Evolutionary conservation across 1,139 yeast species (phyloP), one percentile per base, ranked within the genome.

Genomic region (Candida pseudoviswanathii): DNA sequence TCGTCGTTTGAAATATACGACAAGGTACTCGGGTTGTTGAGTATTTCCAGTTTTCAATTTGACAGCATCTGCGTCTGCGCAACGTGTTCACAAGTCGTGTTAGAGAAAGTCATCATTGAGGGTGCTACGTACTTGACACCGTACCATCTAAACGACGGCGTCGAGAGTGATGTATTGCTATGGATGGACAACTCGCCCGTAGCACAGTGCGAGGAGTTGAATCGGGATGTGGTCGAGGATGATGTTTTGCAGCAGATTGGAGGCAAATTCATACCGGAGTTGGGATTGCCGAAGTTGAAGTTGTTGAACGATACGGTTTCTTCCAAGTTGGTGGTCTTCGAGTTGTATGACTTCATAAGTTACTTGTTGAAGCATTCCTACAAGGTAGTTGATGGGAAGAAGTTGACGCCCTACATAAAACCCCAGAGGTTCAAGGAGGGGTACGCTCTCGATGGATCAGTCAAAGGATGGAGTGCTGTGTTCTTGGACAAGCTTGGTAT

Each of bases 181-280:
- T 82, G 87, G 86, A 82, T 82, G 86, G 86, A 82, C 56, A 67
- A 70, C n/a, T 61, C 80, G 45, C 66, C 83, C 5, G 52, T 48
- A 1, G 46, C 55, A 2, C 76, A 79, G 54, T 60, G 77, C 2
- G 41, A 49, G 2, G 47, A 55, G n/a, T 58, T 80, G 11, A 76
- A 76, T 48, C 9, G 8, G 16, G 16, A 2, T 32, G 9, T 8
- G 3, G 37, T 56, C 59, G 2, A 49, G 51, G 2, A 41, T 40
- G 0, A 45, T 37, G 48, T 59, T 0, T 52, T 67, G 45, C 52
- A 58, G 7, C 58, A 54, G 30, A 59, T 78, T 16, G 83, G 85
- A 3, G 84, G 82, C 0, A 60, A 64, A 0, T 71, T 80, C 38
- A 68, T 80, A 3, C 80, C 84, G 0, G 87, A 82, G 57, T 76